Evolutionary conservation across 2,329 filamentous ascomycete species (phyloP), one percentile per base, ranked within the genome.

Genomic region (Diaporthe caulivora): DNA sequence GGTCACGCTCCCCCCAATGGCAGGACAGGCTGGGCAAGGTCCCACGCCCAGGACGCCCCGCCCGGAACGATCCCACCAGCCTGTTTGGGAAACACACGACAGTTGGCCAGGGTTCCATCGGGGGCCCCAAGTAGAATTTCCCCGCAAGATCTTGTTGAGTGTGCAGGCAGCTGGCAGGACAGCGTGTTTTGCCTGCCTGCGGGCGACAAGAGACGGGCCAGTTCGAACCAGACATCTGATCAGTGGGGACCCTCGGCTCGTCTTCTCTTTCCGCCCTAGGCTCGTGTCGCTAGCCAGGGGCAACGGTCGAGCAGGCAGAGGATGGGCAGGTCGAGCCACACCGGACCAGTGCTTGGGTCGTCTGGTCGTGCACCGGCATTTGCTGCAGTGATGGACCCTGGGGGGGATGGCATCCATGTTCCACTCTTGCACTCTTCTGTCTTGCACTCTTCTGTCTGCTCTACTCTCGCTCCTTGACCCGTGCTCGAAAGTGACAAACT

Each of bases 221-320:
- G 21, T 29, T 58, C 42, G 5, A n/a, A 51, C 42, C 68, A 70
- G 68, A 55, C 68, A 70, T 70, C 54, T 70, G 68, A 51, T 60
- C 68, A 60, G 68, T 70, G 68, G 68, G n/a, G 55, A n/a, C 24
- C 68, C 47, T 70, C 54, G 54, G 68, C 68, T 58, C 67, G 40
- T 44, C 67, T 37, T 47, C 37, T 70, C 26, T 29, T 58, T 70
- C 55, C 51, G 53, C 67, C 53, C 49, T 49, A 57, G 26, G 67
- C 44, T 51, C 8, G 44, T 51, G 54, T 58, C 53, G 55, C 67
- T 70, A 70, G 68, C 68, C 68, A 70, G 68, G 68, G 68, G 68
- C 54, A 70, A 60, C 40, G 62, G 62, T 53, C 47, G 62, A 67
- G 47, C 62, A 53, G 37, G 9, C 9, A 5, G 5, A 34, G 42